Conservation (phyloP, 192 early-diverging fungal genomes). For the Podila clonocystis region DNA sequence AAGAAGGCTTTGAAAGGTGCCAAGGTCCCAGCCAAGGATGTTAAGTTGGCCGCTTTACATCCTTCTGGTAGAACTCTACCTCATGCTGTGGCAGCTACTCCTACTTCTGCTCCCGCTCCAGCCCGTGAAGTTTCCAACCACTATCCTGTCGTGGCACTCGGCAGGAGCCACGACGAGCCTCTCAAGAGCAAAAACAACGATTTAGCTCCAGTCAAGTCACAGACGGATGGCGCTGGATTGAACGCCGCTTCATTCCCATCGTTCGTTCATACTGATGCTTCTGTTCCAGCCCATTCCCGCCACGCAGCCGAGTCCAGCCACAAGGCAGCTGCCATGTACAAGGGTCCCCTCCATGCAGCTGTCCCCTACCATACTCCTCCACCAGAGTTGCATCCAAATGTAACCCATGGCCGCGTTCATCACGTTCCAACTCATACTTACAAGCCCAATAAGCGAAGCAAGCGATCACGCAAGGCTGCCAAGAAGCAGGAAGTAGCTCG, state of each 20-base stretch:
- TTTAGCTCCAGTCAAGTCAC: neutral
- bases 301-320: neutral
- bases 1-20: neutral
- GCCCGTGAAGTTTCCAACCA: neutral
- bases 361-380: neutral
- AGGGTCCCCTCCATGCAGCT: neutral
- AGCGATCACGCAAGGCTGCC: constrained; percentile 26
- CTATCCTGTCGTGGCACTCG: neutral
- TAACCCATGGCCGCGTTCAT: neutral
- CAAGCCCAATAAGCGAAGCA: constrained; percentile 9
- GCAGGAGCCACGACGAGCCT: constrained; percentile 10
- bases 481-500: constrained; percentile 14
- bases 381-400: neutral
- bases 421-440: neutral
- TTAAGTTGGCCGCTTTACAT: too few species aligned
- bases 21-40: too few species aligned
- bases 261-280: neutral
- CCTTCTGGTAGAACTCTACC: neutral
- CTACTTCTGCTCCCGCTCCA: neutral
- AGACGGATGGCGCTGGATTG: neutral
- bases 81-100: neutral
- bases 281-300: neutral
- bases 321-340: neutral
- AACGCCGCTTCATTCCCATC: neutral
- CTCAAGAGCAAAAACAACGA: neutral